phyloP scores from a whole-genome alignment of 371 early-diverging fungal genomes.

The Rhizopus sp. region DNA sequence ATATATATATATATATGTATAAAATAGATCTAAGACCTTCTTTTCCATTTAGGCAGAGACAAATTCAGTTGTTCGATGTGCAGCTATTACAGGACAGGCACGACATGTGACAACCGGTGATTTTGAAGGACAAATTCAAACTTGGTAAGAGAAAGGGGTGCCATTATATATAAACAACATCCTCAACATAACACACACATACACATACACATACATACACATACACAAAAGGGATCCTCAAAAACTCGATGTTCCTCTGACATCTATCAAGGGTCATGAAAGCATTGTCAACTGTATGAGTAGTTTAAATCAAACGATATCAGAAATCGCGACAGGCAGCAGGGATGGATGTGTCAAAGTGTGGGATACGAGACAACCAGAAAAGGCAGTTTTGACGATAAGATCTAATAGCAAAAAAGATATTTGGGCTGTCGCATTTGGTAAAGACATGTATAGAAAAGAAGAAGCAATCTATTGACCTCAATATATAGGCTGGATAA shows the following conservation, averaged over 20 bases:
- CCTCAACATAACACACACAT: background rate
- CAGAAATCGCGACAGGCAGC: constrained; percentile 74
- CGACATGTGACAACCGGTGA: constrained; percentile 77
- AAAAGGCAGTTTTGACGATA: constrained; percentile 65
- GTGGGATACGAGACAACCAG: constrained; percentile 79
- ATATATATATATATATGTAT: background rate
- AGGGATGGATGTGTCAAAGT: constrained; percentile 78
- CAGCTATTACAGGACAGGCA: constrained; percentile 53
- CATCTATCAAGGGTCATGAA: constrained; percentile 68
- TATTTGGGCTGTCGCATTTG: constrained; percentile 81
- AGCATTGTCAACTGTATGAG: constrained; percentile 78
- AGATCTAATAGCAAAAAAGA: constrained; percentile 60
- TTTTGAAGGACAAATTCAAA: constrained; percentile 68
- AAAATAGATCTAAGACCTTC: background rate
- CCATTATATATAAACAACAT: background rate
- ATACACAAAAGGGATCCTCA: constrained; percentile 64
- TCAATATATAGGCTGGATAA: constrained; percentile 9
- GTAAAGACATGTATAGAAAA: constrained; percentile 35
- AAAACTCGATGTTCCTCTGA: constrained; percentile 61
- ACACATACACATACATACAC: too few relatives aligned
- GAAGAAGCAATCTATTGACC: background rate
- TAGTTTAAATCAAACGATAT: constrained; percentile 61
- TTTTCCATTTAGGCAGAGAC: constrained; percentile 42
- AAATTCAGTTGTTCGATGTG: constrained; percentile 63
- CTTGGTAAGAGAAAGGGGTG: constrained; percentile 47